Conservation (phyloP, 2,329 filamentous ascomycete species). For the Ceratocystis alfenasii region DNA sequence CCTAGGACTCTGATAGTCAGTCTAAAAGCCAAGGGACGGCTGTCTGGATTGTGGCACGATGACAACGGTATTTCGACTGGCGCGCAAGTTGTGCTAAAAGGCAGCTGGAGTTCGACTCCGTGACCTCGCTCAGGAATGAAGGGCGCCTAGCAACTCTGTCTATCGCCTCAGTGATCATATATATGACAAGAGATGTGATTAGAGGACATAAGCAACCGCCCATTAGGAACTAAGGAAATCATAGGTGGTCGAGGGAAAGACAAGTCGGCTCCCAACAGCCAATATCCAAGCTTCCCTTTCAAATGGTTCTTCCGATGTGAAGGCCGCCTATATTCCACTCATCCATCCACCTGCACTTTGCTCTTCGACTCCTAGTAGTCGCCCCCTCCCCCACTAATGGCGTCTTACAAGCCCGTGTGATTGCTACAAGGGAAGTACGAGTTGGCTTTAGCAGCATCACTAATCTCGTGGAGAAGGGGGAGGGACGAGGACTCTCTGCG, state of each 20-base stretch:
- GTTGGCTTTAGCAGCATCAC: not conserved
- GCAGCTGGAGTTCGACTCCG: not conserved
- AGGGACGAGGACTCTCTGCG: not conserved
- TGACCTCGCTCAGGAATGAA: constrained; percentile 21
- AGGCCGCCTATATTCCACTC: not conserved
- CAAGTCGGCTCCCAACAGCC: constrained; percentile 10
- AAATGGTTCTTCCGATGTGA: not conserved
- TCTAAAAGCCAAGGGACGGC: constrained; percentile 15
- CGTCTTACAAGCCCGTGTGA: not conserved
- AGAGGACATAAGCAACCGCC: constrained; percentile 1
- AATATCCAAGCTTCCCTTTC: constrained; percentile 20
- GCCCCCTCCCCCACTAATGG: not conserved
- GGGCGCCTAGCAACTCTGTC: constrained; percentile 13
- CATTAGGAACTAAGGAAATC: constrained; percentile 5
- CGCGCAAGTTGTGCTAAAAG: constrained; percentile 9
- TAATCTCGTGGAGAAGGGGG: not conserved
- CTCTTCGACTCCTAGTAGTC: not conserved
- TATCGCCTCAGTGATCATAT: constrained; percentile 19
- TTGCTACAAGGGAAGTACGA: not conserved
- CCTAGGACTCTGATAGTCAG: not conserved
- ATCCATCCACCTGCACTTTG: not conserved
- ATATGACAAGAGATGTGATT: constrained; percentile 21
- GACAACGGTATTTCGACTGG: constrained; percentile 20
- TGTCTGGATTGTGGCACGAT: constrained; percentile 21
- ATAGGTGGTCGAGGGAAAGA: constrained; percentile 15